Percentiles rank a stretch among this genome's conserved stretches.
Conservation (phyloP, 768 basidiomycete species). For the Leccinum longicurvipes region DNA sequence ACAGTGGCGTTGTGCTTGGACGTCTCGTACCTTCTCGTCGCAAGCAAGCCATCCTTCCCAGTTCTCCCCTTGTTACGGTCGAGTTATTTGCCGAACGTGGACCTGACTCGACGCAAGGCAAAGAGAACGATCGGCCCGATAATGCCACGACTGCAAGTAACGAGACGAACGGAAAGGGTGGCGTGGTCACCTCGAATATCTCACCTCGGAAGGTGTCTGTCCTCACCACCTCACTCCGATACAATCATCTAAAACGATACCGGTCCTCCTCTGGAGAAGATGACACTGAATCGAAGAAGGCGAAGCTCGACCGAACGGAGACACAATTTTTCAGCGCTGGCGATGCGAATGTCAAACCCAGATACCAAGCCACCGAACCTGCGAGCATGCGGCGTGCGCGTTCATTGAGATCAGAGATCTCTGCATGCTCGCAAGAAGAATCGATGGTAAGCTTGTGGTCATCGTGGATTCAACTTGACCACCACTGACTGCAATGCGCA, state of each 20-base stretch:
- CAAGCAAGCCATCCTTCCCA: background rate
- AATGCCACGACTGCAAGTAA: background rate
- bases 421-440: constrained; percentile 7
- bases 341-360: background rate
- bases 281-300: constrained; percentile 13
- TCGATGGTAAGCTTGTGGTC: constrained; percentile 7
- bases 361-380: constrained; percentile 29
- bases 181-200: background rate
- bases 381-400: constrained; percentile 42
- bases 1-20: background rate
- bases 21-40: background rate
- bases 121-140: background rate
- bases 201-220: background rate
- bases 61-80: background rate
- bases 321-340: background rate
- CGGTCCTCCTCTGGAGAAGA: constrained; percentile 4
- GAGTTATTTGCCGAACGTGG: background rate
- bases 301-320: constrained; percentile 8
- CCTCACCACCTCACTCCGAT: background rate
- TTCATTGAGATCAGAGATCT: constrained; percentile 34
- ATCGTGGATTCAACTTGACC: background rate
- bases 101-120: background rate
- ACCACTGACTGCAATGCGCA: background rate
- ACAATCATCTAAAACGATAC: constrained; percentile 13
- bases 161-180: background rate